phyloP scores from a whole-genome alignment of 208 protist species.

The Wallacemonas collosoma region DNA sequence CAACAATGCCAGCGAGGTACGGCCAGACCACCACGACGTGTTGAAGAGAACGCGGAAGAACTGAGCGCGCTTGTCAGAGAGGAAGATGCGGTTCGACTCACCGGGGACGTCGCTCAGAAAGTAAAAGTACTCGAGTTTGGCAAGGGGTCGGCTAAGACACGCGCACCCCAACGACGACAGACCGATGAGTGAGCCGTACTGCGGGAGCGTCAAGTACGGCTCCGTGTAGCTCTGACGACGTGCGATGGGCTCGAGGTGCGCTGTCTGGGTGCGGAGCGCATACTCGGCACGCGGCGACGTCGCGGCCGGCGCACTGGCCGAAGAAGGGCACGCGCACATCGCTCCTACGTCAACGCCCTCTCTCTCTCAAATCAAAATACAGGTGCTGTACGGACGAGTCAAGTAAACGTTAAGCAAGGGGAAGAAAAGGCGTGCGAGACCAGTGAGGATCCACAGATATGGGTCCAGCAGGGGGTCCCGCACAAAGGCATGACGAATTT shows the following conservation, averaged over 20 bases:
- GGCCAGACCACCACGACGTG: constrained; percentile 69
- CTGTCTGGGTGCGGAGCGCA: constrained; percentile 32
- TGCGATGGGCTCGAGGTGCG: constrained; percentile 55
- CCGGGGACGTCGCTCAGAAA: constrained; percentile 81
- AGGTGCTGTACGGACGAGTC: too few species aligned
- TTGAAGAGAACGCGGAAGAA: constrained; percentile 72
- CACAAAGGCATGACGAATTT: too few species aligned
- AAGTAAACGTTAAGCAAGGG: too few species aligned
- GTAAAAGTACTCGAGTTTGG: constrained; percentile 68
- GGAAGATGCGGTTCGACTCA: constrained; percentile 67
- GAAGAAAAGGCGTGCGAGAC: too few species aligned
- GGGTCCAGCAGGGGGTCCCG: too few species aligned
- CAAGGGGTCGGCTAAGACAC: constrained; percentile 46
- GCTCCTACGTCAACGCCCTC: not conserved
- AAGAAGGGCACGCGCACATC: not conserved
- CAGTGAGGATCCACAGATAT: too few species aligned
- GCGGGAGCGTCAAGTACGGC: constrained; percentile 42
- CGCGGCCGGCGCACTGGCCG: not conserved
- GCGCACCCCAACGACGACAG: constrained; percentile 38
- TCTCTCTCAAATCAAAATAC: too few species aligned
- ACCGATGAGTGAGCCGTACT: constrained; percentile 55
- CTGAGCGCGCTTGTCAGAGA: constrained; percentile 78
- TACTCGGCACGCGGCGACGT: constrained; percentile 21
- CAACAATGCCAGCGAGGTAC: constrained; percentile 32
- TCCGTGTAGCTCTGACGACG: constrained; percentile 74